Conservation (phyloP, 1,284 basidiomycete genomes). For the Cryptococcus sp. region DNA sequence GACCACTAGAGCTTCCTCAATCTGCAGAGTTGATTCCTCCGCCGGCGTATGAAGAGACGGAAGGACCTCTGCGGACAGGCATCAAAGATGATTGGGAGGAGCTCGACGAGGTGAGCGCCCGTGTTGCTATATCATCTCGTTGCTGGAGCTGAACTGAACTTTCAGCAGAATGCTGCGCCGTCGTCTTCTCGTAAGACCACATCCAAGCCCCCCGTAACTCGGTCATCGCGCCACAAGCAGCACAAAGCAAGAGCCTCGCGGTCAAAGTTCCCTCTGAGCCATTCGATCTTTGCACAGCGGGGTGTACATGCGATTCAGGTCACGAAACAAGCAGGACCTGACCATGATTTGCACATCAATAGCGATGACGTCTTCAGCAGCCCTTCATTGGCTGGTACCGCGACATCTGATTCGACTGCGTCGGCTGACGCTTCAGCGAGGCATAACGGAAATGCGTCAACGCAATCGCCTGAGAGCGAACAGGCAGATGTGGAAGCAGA, state of each 20-base stretch:
- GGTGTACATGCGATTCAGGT: background rate
- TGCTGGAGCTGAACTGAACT: background rate
- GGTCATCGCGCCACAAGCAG: background rate
- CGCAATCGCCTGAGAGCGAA: background rate
- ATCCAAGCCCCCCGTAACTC: background rate
- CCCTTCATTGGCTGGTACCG: too few species aligned
- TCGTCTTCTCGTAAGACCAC: slow-evolving; percentile 10
- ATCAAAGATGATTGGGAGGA: slow-evolving; percentile 19
- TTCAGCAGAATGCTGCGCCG: slow-evolving; percentile 14
- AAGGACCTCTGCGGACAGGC: background rate
- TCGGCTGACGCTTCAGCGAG: too few species aligned
- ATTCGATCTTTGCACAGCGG: background rate
- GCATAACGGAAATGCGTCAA: too few species aligned
- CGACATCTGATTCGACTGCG: too few species aligned
- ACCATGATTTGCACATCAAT: too few species aligned
- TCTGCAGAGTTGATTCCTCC: slow-evolving; percentile 9
- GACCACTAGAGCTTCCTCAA: too few species aligned
- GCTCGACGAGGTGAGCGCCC: slow-evolving; percentile 9
- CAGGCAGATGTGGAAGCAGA: slow-evolving; percentile 1
- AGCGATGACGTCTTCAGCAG: too few species aligned
- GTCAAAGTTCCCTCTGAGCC: background rate
- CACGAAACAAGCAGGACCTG: too few species aligned
- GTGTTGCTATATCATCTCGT: background rate
- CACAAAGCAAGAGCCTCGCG: background rate
- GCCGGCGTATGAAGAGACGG: slow-evolving; percentile 22